phyloP scores from a whole-genome alignment of 805 yeast species.

The Wickerhamomyces strasburgensis region DNA sequence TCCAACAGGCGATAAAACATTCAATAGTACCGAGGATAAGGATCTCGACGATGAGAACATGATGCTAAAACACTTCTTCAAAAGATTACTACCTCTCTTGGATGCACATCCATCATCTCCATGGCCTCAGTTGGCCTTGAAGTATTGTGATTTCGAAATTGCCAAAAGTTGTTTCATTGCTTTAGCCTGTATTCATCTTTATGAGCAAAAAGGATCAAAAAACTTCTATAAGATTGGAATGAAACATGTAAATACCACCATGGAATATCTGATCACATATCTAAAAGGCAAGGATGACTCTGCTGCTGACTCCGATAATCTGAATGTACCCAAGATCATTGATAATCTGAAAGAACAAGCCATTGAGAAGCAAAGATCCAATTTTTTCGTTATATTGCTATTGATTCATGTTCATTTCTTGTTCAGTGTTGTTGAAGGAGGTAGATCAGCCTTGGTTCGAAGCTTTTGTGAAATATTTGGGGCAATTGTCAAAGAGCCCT shows the following conservation, averaged over 20 bases:
- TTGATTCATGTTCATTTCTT: constrained; percentile 50
- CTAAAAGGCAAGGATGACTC: constrained; percentile 27
- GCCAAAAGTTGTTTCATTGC: constrained; percentile 56
- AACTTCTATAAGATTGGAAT: constrained; percentile 49
- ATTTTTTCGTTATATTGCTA: constrained; percentile 44
- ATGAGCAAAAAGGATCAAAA: constrained; percentile 47
- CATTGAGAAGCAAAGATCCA: constrained; percentile 31
- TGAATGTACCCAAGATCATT: constrained; percentile 32
- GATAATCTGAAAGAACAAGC: constrained; percentile 32
- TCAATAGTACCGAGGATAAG: not conserved
- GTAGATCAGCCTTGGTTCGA: constrained; percentile 46
- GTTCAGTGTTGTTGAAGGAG: constrained; percentile 50
- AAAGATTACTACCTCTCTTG: constrained; percentile 44
- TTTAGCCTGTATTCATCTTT: constrained; percentile 52
- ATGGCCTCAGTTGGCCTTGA: constrained; percentile 55
- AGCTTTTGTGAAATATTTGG: constrained; percentile 46
- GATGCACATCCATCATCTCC: constrained; percentile 60
- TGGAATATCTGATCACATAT: constrained; percentile 47
- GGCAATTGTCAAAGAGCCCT: constrained; percentile 42
- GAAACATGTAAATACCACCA: constrained; percentile 49
- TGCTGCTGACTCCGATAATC: constrained; percentile 13
- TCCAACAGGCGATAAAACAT: constrained; percentile 1
- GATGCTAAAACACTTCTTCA: constrained; percentile 52
- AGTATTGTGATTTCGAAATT: constrained; percentile 52
- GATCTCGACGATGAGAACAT: constrained; percentile 41